A percentile compares a stretch with the other conserved stretches of the same genome.
phyloP scores from a whole-genome alignment of 441 rosid species.

The Manihot esculenta region DNA sequence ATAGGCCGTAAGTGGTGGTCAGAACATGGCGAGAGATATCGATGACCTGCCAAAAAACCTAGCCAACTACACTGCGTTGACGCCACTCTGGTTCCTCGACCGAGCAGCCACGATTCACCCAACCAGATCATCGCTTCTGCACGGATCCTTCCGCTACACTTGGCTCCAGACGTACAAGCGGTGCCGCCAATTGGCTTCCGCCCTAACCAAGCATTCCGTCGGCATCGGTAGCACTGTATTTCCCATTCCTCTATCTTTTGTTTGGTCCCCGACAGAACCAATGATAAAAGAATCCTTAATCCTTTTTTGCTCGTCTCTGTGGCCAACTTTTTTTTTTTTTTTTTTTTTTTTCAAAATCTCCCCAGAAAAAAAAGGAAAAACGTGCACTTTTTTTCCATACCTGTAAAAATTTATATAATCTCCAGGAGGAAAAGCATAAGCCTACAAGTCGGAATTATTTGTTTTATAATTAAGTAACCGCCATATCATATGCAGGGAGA shows the following conservation, averaged over 20 bases:
- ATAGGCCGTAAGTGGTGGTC: background rate
- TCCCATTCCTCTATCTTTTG: background rate
- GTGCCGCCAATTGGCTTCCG: slow-evolving; percentile 83
- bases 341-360: too few species aligned
- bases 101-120: slow-evolving; percentile 86
- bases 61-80: slow-evolving; percentile 77
- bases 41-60: slow-evolving; percentile 77
- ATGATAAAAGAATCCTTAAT: background rate
- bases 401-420: too few species aligned
- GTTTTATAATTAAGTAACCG: too few species aligned
- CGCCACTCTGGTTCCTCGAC: slow-evolving; percentile 82
- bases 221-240: slow-evolving; percentile 68
- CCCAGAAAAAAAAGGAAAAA: too few species aligned
- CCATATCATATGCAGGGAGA: too few species aligned
- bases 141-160: slow-evolving; percentile 62
- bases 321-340: too few species aligned
- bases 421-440: too few species aligned
- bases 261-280: background rate
- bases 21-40: slow-evolving; percentile 48
- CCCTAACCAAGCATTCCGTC: slow-evolving; percentile 55
- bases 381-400: too few species aligned
- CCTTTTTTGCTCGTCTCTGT: too few species aligned
- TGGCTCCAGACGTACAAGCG: slow-evolving; percentile 81
- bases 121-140: slow-evolving; percentile 54
- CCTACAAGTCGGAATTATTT: too few species aligned